Evolutionary conservation across 1,139 yeast species (phyloP).

Genomic region (Lodderomyces pseudojiufengensis): DNA sequence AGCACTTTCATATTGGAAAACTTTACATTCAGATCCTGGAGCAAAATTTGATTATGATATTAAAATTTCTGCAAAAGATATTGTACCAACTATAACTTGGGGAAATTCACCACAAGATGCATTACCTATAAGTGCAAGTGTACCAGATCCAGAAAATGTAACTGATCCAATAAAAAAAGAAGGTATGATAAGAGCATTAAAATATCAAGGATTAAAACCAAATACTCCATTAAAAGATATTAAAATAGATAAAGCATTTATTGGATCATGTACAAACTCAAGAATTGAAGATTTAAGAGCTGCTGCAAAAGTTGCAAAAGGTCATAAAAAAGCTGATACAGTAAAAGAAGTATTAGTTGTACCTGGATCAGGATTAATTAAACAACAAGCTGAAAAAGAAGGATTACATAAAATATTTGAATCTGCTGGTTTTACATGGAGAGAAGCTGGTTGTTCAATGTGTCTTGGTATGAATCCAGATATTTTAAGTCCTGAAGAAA

Average conservation of each 20-base stretch:
- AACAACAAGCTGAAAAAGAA: conserved; percentile 88
- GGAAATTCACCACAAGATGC: conserved; percentile 99
- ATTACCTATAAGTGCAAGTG: conserved; percentile 81
- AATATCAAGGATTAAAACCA: conserved; percentile 87
- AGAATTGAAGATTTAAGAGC: conserved; percentile 96
- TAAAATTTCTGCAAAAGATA: conserved; percentile 74
- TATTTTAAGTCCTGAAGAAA: conserved; percentile 87
- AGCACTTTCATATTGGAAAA: conserved; percentile 86
- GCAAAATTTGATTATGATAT: conserved; percentile 87
- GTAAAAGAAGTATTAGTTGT: conserved; percentile 86
- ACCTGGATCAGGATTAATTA: conserved; percentile 96
- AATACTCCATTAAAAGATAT: conserved; percentile 75
- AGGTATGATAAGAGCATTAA: conserved; percentile 86
- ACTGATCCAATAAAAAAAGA: conserved; percentile 60
- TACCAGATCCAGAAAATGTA: conserved; percentile 81
- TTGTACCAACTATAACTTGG: conserved; percentile 97
- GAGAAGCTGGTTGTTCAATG: conserved; percentile 99
- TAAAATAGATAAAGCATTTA: conserved; percentile 84
- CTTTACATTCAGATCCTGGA: conserved; percentile 81
- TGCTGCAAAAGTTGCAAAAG: conserved; percentile 91
- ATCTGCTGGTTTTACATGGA: conserved; percentile 96
- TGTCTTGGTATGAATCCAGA: conserved; percentile 99
- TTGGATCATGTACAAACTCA: conserved; percentile 97
- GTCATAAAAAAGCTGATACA: conserved; percentile 78
- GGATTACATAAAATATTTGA: conserved; percentile 88